A percentile compares a stretch with the other conserved stretches of the same genome.
Evolutionary conservation across 2,329 filamentous ascomycete species (phyloP).

Genomic region (Penicillium fuscoglaucum): DNA sequence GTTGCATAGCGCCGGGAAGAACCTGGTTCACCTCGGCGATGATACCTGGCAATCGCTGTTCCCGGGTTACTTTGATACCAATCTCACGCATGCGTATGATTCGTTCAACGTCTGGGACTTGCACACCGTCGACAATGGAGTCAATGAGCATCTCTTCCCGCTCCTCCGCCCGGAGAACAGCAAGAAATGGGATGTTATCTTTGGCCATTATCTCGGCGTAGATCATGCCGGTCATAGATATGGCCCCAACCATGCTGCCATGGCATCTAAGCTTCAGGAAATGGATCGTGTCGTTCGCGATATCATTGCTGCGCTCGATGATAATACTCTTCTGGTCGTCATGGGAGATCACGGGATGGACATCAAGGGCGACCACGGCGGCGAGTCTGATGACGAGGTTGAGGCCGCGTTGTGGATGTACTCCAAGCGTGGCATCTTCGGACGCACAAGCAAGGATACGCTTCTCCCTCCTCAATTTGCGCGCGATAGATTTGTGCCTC

Average conservation of each 20-base stretch:
- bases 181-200: slow-evolving; percentile 84
- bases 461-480: slow-evolving; percentile 63
- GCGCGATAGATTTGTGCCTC: slow-evolving; percentile 70
- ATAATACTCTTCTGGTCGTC: slow-evolving; percentile 83
- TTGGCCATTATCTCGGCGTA: slow-evolving; percentile 91
- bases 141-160: slow-evolving; percentile 80
- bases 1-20: slow-evolving; percentile 65
- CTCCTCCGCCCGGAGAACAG: slow-evolving; percentile 66
- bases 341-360: slow-evolving; percentile 99
- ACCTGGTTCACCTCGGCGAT: slow-evolving; percentile 90
- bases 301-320: slow-evolving; percentile 71
- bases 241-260: slow-evolving; percentile 87
- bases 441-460: slow-evolving; percentile 65
- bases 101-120: slow-evolving; percentile 99
- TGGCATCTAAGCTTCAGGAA: slow-evolving; percentile 85
- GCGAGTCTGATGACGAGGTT: slow-evolving; percentile 94
- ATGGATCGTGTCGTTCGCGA: slow-evolving; percentile 81
- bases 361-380: slow-evolving; percentile 93
- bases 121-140: slow-evolving; percentile 94
- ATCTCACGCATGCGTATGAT: slow-evolving; percentile 85
- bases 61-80: slow-evolving; percentile 85
- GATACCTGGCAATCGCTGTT: slow-evolving; percentile 96
- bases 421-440: slow-evolving; percentile 82
- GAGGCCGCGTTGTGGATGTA: slow-evolving; percentile 98
- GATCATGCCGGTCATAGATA: slow-evolving; percentile 97